Conservation (phyloP, 345 rosid genomes). For the Alliaria petiolata region DNA sequence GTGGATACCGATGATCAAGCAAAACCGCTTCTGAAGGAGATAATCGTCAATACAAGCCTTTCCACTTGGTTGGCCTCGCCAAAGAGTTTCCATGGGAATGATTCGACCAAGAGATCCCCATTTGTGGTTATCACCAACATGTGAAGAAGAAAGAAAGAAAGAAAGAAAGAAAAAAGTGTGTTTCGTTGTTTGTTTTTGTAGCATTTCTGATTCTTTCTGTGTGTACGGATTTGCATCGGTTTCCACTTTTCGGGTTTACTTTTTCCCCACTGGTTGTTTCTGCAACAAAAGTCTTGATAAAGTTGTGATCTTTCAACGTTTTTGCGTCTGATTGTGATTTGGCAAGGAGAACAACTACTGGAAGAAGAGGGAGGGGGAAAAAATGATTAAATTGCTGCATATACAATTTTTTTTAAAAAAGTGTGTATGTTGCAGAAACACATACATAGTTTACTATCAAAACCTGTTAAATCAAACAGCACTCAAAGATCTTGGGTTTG, state of each 20-base stretch:
- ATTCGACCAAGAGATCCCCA: slow-evolving; percentile 26
- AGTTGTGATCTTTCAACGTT: slow-evolving; percentile 18
- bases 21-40: slow-evolving; percentile 40
- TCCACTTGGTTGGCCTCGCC: slow-evolving; percentile 60
- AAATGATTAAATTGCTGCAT: slow-evolving; percentile 7
- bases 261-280: slow-evolving; percentile 7
- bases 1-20: slow-evolving; percentile 20
- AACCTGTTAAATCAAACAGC: slow-evolving; percentile 28
- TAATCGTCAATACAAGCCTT: slow-evolving; percentile 71
- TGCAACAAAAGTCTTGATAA: slow-evolving; percentile 19
- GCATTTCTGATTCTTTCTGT: slow-evolving; percentile 32
- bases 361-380: not conserved
- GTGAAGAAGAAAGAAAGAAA: too few relatives aligned
- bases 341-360: not conserved
- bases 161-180: slow-evolving; percentile 10
- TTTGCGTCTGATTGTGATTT: slow-evolving; percentile 11
- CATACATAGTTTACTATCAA: slow-evolving; percentile 15
- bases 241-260: not conserved
- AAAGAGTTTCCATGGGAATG: slow-evolving; percentile 6
- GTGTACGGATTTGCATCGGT: slow-evolving; percentile 16
- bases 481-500: slow-evolving; percentile 10
- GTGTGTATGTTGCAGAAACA: slow-evolving; percentile 20
- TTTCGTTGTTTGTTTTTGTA: slow-evolving; percentile 28
- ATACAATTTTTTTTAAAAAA: slow-evolving; percentile 2
- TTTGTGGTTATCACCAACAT: slow-evolving; percentile 44